Conservation (phyloP, 495 filamentous ascomycete genomes). For the Xylaria flabelliformis region DNA sequence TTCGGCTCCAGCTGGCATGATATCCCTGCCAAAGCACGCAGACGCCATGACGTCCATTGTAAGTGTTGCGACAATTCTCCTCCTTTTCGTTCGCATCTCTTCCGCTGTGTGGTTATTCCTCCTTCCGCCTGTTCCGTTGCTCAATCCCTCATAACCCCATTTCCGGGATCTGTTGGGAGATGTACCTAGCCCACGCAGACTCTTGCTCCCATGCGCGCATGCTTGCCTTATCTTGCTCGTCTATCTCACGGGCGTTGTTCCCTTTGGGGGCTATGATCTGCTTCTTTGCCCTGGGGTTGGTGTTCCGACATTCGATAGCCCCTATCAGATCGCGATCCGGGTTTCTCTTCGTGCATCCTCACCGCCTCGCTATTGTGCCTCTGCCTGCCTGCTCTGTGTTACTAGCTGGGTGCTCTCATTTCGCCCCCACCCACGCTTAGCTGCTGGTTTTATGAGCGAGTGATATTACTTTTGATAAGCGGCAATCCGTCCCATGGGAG, state of each 20-base stretch:
- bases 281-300: conserved; percentile 5
- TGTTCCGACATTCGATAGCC: background rate
- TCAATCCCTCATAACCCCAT: background rate
- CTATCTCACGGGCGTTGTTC: conserved; percentile 23
- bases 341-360: background rate
- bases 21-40: conserved; percentile 23
- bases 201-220: conserved; percentile 1
- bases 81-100: background rate
- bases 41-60: conserved; percentile 26
- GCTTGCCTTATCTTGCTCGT: conserved; percentile 14
- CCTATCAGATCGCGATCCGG: conserved; percentile 9
- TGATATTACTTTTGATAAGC: conserved; percentile 6
- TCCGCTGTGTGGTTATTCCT: background rate
- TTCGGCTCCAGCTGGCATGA: conserved; percentile 10
- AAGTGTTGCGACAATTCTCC: background rate
- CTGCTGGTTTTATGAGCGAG: conserved; percentile 2
- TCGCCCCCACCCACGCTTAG: conserved; percentile 15
- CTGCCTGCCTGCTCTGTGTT: conserved; percentile 1
- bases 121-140: background rate
- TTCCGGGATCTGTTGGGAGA: background rate
- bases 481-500: conserved; percentile 15
- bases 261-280: conserved; percentile 21
- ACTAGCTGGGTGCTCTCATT: conserved; percentile 11
- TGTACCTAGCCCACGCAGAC: conserved; percentile 6
- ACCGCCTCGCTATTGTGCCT: conserved; percentile 19